Percentiles rank a stretch among this genome's conserved stretches.
Conservation (phyloP, 306 rosid species). For the Hylodesmum podocarpum region DNA sequence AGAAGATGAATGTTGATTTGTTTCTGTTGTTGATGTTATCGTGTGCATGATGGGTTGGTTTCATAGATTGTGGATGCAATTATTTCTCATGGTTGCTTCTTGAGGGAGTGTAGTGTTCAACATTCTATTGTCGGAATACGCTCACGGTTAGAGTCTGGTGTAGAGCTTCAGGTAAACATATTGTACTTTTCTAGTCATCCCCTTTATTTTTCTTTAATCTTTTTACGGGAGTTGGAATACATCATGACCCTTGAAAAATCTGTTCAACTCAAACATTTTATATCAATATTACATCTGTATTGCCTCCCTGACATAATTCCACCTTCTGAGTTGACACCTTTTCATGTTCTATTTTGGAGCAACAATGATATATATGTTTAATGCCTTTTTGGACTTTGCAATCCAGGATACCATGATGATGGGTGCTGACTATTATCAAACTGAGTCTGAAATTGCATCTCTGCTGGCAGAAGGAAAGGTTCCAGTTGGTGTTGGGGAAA, state of each 20-base stretch:
- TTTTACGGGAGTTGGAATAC: neutral
- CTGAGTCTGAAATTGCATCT: constrained; percentile 85
- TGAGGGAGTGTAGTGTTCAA: constrained; percentile 79
- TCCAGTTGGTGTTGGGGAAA: constrained; percentile 95
- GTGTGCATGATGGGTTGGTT: constrained; percentile 11
- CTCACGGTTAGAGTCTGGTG: constrained; percentile 85
- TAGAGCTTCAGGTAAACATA: constrained; percentile 66
- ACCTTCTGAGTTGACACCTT: constrained; percentile 5
- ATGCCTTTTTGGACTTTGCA: constrained; percentile 22
- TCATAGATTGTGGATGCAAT: constrained; percentile 85
- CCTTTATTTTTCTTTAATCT: neutral
- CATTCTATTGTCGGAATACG: constrained; percentile 96
- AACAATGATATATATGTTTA: neutral
- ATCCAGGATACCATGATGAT: constrained; percentile 97
- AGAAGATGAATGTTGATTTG: neutral
- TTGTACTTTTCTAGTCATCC: neutral
- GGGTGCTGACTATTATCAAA: constrained; percentile 99
- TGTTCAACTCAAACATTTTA: neutral
- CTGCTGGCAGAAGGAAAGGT: constrained; percentile 78
- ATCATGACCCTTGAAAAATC: neutral
- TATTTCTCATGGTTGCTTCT: constrained; percentile 94
- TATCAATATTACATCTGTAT: neutral
- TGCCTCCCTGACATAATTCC: neutral
- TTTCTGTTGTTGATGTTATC: constrained; percentile 12
- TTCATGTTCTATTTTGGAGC: constrained; percentile 8